Evolutionary conservation across 2,329 filamentous ascomycete genomes (phyloP), one percentile per base, ranked within the genome.

Genomic region (Alternaria sp.): DNA sequence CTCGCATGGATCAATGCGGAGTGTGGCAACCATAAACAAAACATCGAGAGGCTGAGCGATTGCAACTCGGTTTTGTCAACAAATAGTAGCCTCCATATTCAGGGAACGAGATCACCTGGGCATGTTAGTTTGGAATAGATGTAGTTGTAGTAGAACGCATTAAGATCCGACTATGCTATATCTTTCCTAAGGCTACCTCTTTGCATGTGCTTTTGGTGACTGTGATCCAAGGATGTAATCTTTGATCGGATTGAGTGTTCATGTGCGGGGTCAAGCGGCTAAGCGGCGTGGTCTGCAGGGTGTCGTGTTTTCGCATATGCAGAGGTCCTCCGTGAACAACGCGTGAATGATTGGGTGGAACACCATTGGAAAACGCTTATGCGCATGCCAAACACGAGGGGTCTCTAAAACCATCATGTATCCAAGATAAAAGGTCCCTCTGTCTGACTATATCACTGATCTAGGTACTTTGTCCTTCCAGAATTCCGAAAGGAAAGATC

Each of bases 301-400:
- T 57, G 54, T 51, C 46, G 54, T 57, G 38, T 51, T 57, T 43
- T 38, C 28, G 46, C 46, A 57, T 57, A 45, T 51, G 46, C 46
- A 57, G 46, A 51, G 14, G 27, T 36, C 38, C 45, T 51, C 16
- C 38, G 40, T 30, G 14, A 57, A 45, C 38, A 57, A 36, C 36
- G 45, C 22, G 20, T 45, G 10, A 40, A 40, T 57, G 46, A 14
- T 20, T 57, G 46, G 28, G n/a, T 51, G 20, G 30, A 28, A 51
- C 36, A 10, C 16, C 20, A 11, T 38, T 51, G 4, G 10, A 22
- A 11, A 45, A 30, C 5, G 10, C 4, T 36, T 14, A 45, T 51
- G 38, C 54, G 25, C 38, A 6, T 28, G 38, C 5, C 11, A 11
- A 51, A 11, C 38, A 51, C 20, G 28, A 16, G 16, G 4, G 27